A percentile compares a stretch with the other conserved stretches of the same genome.
phyloP scores from a whole-genome alignment of 306 rosid genomes.

The Ziziphus jujuba region DNA sequence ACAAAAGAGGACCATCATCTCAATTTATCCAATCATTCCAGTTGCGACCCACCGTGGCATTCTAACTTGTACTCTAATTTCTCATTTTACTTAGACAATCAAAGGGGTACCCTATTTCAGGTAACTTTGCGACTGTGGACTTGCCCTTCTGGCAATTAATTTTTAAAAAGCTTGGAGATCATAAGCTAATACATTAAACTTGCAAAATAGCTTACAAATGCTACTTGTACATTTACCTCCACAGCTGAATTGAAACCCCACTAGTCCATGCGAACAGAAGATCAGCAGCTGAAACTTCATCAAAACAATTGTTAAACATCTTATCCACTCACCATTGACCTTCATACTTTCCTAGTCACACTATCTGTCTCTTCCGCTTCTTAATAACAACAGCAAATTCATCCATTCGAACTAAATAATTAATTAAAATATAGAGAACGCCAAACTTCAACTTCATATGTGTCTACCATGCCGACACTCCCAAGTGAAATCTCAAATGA shows the following conservation, averaged over 20 bases:
- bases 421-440: no score
- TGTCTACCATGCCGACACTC: no score
- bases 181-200: no score
- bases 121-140: neutral
- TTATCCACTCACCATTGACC: neutral
- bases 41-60: neutral
- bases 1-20: neutral
- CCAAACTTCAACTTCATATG: no score
- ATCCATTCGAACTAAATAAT: neutral
- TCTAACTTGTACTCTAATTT: neutral
- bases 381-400: neutral
- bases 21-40: neutral
- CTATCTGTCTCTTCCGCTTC: neutral
- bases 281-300: constrained; percentile 16
- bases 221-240: neutral
- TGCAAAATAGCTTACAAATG: neutral
- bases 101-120: neutral
- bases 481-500: neutral
- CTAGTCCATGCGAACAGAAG: neutral
- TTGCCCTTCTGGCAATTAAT: no score
- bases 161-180: no score
- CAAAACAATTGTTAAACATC: neutral
- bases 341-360: neutral
- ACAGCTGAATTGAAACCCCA: neutral
- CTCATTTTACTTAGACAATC: neutral